phyloP scores from a whole-genome alignment of 2,329 filamentous ascomycete species.

The Phialocephala subalpina region DNA sequence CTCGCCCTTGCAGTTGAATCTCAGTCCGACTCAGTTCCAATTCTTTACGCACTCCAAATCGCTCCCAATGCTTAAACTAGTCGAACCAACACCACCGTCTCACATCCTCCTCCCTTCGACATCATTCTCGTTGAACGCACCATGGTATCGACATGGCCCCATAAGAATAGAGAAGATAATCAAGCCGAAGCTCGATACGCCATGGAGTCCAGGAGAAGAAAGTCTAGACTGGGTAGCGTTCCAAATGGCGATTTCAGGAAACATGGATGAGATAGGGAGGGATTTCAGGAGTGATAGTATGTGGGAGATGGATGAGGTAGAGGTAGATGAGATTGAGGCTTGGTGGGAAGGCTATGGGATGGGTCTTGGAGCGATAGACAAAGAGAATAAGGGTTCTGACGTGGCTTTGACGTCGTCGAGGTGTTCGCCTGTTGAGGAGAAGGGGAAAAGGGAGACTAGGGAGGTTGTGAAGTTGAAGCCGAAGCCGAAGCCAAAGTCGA shows the following conservation, averaged over 20 bases:
- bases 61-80: slow-evolving; percentile 6
- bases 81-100: slow-evolving; percentile 34
- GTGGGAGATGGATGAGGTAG: slow-evolving; percentile 31
- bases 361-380: slow-evolving; percentile 29
- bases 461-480: not conserved
- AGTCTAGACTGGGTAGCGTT: slow-evolving; percentile 70
- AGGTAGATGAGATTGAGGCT: slow-evolving; percentile 32
- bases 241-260: slow-evolving; percentile 69
- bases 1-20: slow-evolving; percentile 31
- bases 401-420: not conserved
- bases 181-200: slow-evolving; percentile 46
- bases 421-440: no score
- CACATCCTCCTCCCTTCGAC: slow-evolving; percentile 49
- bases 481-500: not conserved
- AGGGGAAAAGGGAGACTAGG: not conserved
- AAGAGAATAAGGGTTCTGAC: not conserved
- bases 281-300: slow-evolving; percentile 25
- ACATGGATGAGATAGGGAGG: slow-evolving; percentile 56
- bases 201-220: slow-evolving; percentile 48
- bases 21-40: slow-evolving; percentile 15
- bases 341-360: slow-evolving; percentile 39
- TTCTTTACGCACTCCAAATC: slow-evolving; percentile 6
- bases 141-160: slow-evolving; percentile 61
- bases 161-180: slow-evolving; percentile 58
- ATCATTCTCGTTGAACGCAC: slow-evolving; percentile 57